Conservation (phyloP, 805 yeast genomes). For the Spathaspora gorwiae region DNA sequence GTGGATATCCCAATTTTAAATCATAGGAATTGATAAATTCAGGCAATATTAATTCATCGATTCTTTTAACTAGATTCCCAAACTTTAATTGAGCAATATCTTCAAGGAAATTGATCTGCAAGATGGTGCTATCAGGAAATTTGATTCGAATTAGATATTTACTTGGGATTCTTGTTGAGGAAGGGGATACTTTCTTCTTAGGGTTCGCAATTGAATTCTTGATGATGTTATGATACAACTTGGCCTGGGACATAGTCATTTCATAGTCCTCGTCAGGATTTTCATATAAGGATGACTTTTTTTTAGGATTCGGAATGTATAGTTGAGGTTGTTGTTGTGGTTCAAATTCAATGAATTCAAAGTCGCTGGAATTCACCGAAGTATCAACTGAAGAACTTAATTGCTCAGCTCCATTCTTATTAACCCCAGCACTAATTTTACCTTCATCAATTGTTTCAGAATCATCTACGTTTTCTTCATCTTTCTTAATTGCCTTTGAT, state of each 20-base stretch:
- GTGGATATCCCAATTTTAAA: slow-evolving; percentile 35
- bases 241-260: slow-evolving; percentile 35
- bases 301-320: slow-evolving; percentile 13
- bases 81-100: slow-evolving; percentile 20
- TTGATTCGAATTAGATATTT: slow-evolving; percentile 29
- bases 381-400: too few species aligned
- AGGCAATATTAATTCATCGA: slow-evolving; percentile 29
- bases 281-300: slow-evolving; percentile 19
- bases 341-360: slow-evolving; percentile 2
- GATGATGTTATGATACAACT: slow-evolving; percentile 31
- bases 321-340: slow-evolving; percentile 15
- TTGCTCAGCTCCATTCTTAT: too few species aligned
- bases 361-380: too few species aligned
- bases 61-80: slow-evolving; percentile 33
- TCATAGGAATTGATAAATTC: slow-evolving; percentile 24
- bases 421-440: neutral
- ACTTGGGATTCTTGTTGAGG: slow-evolving; percentile 13
- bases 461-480: neutral
- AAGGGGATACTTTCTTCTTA: slow-evolving; percentile 9
- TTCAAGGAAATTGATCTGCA: slow-evolving; percentile 28
- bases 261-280: slow-evolving; percentile 42
- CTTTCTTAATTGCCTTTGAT: too few species aligned
- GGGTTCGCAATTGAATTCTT: slow-evolving; percentile 18
- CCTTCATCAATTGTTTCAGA: neutral
- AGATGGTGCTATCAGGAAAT: slow-evolving; percentile 35